Evolutionary conservation across 2,329 filamentous ascomycete genomes (phyloP).

Genomic region (Botrytis hyacinthi): DNA sequence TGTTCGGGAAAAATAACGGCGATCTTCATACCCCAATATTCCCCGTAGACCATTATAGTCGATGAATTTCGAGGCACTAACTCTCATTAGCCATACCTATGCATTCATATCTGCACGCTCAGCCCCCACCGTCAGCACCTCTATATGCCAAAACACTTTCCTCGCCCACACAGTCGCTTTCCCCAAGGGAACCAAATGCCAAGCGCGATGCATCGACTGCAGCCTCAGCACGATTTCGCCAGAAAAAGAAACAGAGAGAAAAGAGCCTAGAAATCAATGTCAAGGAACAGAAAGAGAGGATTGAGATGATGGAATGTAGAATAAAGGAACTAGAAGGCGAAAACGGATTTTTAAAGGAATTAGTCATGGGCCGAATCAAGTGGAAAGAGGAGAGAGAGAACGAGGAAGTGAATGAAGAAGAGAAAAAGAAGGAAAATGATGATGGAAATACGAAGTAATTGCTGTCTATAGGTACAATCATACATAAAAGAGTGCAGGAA

Average conservation of each 20-base stretch:
- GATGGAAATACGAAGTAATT: background rate
- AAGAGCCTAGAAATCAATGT: constrained; percentile 75
- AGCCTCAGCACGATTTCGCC: constrained; percentile 80
- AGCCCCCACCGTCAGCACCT: constrained; percentile 4
- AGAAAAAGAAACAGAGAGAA: constrained; percentile 94
- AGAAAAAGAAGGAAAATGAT: constrained; percentile 6
- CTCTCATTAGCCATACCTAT: constrained; percentile 3
- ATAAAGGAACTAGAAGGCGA: constrained; percentile 74
- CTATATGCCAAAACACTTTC: background rate
- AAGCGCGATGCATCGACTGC: constrained; percentile 86
- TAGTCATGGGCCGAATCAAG: constrained; percentile 63
- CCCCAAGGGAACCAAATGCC: constrained; percentile 22
- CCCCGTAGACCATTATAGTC: background rate
- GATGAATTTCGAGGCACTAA: background rate
- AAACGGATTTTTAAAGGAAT: constrained; percentile 76
- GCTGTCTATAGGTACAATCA: background rate
- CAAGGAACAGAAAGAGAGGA: constrained; percentile 78
- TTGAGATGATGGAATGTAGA: constrained; percentile 66
- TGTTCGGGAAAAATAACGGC: background rate
- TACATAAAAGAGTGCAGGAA: background rate
- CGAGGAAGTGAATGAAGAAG: constrained; percentile 36
- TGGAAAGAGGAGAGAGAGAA: constrained; percentile 39
- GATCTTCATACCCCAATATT: background rate
- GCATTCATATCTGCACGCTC: constrained; percentile 14
- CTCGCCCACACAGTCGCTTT: constrained; percentile 15